phyloP scores from a whole-genome alignment of 306 rosid genomes.

The Begonia peltatifolia region DNA sequence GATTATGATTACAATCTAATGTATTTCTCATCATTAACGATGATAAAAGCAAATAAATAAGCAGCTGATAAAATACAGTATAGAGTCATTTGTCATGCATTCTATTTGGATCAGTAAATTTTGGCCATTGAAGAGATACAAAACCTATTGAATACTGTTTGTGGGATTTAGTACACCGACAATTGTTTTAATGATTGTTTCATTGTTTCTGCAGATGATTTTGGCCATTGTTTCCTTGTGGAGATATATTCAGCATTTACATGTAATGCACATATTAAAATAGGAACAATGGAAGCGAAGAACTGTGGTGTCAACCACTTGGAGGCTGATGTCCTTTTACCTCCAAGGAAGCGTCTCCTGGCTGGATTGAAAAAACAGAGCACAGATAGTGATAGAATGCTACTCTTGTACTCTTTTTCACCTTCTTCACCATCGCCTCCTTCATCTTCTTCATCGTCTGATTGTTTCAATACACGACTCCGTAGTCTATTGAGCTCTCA shows the following conservation, averaged over 20 bases:
- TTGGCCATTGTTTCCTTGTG: constrained; percentile 17
- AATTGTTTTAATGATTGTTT: constrained; percentile 7
- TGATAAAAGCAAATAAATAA: no score
- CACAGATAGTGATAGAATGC: constrained; percentile 39
- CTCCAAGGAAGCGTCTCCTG: constrained; percentile 91
- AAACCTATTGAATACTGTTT: not conserved
- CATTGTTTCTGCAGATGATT: constrained; percentile 18
- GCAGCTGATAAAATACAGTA: not conserved
- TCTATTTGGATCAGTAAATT: no score
- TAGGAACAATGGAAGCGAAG: constrained; percentile 62
- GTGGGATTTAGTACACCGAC: not conserved
- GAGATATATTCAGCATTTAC: constrained; percentile 20
- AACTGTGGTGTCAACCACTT: constrained; percentile 55
- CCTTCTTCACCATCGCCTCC: constrained; percentile 40
- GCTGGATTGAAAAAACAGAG: constrained; percentile 89
- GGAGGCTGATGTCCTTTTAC: constrained; percentile 86
- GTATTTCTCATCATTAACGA: not conserved
- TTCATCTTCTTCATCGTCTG: constrained; percentile 27
- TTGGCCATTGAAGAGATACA: not conserved
- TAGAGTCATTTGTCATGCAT: not conserved
- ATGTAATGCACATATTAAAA: constrained; percentile 12
- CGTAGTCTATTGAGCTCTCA: constrained; percentile 53
- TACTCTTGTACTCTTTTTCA: constrained; percentile 42
- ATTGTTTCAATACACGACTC: constrained; percentile 48
- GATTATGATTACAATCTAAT: not conserved